Base-by-base conservation (phyloP, 2,329 filamentous ascomycete genomes). In the Cladosporium velox region DNA sequence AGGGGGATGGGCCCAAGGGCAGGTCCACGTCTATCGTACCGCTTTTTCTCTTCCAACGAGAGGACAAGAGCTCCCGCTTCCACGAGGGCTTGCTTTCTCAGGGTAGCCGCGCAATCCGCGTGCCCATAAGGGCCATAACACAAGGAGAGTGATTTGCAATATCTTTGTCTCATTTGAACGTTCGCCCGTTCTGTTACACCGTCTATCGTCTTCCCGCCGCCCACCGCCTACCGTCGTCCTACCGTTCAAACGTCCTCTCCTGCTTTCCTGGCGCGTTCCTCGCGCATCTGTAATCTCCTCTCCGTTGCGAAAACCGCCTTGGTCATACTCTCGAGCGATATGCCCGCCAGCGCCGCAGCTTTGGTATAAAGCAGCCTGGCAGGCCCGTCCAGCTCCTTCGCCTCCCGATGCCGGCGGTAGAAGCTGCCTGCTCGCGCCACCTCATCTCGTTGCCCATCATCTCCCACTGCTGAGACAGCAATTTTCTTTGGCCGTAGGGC, bases 241-340 rank as follows among this genome's bases (percentile, higher is more conserved):
- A 24, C 49, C 49, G 49, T 52, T 30, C 49, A 15, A 18, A 24
- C 49, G 24, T 41, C 65, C 28, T 54, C 59, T 30, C 34, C 57
- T n/a, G 38, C 65, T 67, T 66, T 72, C 41, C 65, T 69, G 77
- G 76, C 68, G 72, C 71, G 49, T 75, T 74, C 57, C 74, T 78
- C 65, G 73, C 77, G 79, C 62, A 72, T 75, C 58, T 79, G 74
- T 65, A 86, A 72, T 67, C 73, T 80, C 64, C 74, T 68, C 72
- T 89, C 87, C 0, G 82, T 79, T 41, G 80, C 76, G 55, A 78
- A 80, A 0, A 88, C 85, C 18, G 81, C 83, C 65, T 76, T 77
- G 15, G 87, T 72, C 52, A 88, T 75, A 41, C 80, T 82, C 30
- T 81, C 76, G 55, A 87, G 67, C 12, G 82, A 81, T 38, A 86